These are phyloP conservation scores for Periconia sp. DNA, from an alignment of 2,329 filamentous ascomycete genomes.

Conservation along the genomic window DNA sequence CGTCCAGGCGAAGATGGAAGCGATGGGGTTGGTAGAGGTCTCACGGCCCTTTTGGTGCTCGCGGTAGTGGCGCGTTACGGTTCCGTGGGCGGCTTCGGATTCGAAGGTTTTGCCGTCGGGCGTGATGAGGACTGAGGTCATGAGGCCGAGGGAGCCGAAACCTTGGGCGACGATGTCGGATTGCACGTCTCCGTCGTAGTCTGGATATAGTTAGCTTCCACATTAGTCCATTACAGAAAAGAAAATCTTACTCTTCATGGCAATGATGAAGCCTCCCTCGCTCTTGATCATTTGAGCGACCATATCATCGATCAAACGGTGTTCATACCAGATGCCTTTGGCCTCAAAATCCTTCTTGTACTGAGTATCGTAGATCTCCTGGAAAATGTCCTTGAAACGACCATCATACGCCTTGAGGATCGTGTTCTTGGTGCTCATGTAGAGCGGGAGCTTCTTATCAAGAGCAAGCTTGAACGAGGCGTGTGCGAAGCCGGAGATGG, in stretches of 20 bases:
- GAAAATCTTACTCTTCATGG: slow-evolving; percentile 77
- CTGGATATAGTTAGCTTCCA: slow-evolving; percentile 49
- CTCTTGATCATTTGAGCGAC: slow-evolving; percentile 99
- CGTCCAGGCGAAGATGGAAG: slow-evolving; percentile 99
- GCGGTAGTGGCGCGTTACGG: slow-evolving; percentile 96
- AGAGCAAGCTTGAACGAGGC: slow-evolving; percentile 95
- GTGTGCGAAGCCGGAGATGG: slow-evolving; percentile 92
- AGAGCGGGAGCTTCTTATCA: slow-evolving; percentile 84
- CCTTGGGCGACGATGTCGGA: slow-evolving; percentile 98
- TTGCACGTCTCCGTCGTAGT: slow-evolving; percentile 99
- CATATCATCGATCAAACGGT: slow-evolving; percentile 99
- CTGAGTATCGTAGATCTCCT: slow-evolving; percentile 85
- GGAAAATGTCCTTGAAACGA: slow-evolving; percentile 99
- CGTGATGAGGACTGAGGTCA: slow-evolving; percentile 97
- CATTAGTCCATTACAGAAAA: background rate
- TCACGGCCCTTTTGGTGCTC: slow-evolving; percentile 98
- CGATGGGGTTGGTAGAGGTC: slow-evolving; percentile 98
- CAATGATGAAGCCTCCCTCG: slow-evolving; percentile 93
- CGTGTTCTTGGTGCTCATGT: slow-evolving; percentile 99
- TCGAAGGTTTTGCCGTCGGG: slow-evolving; percentile 97
- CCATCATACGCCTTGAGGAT: slow-evolving; percentile 99
- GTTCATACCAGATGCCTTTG: slow-evolving; percentile 98
- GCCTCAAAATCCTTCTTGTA: slow-evolving; percentile 90
- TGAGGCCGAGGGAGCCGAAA: slow-evolving; percentile 95
- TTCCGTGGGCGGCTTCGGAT: slow-evolving; percentile 96